Evolutionary conservation across 441 rosid genomes (phyloP).

Genomic region (Biscutella laevigata): DNA sequence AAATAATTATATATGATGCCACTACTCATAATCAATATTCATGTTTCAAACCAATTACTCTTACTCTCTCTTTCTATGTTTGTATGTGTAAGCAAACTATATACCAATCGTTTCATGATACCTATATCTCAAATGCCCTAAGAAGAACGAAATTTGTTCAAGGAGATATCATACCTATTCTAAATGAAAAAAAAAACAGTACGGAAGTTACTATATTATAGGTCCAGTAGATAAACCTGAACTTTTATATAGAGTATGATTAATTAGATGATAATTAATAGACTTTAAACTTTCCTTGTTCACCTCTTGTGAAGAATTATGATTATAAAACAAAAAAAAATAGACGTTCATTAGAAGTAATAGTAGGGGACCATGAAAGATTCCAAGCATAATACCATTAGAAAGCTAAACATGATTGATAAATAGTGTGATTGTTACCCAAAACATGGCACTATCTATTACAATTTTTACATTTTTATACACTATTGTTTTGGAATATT

Average conservation of each 20-base stretch:
- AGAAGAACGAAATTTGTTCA: too few species aligned
- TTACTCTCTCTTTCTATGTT: too few species aligned
- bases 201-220: neutral
- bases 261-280: constrained; percentile 1
- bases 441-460: constrained; percentile 26
- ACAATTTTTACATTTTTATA: neutral
- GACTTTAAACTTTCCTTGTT: neutral
- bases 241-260: constrained; percentile 9
- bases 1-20: too few species aligned
- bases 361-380: constrained; percentile 20
- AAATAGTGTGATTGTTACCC: constrained; percentile 20
- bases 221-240: constrained; percentile 13
- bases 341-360: too few species aligned
- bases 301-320: neutral
- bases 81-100: too few species aligned
- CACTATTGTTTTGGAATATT: constrained; percentile 6
- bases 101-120: too few species aligned
- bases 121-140: too few species aligned
- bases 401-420: constrained; percentile 22
- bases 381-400: constrained; percentile 22
- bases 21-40: too few species aligned
- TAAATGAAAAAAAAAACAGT: neutral
- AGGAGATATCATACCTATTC: neutral
- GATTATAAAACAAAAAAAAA: constrained; percentile 1
- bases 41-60: too few species aligned